Percentiles rank a stretch among this genome's conserved stretches.
Evolutionary conservation across 2,329 filamentous ascomycete genomes (phyloP).

Genomic region (Berkeleyomyces basicola): DNA sequence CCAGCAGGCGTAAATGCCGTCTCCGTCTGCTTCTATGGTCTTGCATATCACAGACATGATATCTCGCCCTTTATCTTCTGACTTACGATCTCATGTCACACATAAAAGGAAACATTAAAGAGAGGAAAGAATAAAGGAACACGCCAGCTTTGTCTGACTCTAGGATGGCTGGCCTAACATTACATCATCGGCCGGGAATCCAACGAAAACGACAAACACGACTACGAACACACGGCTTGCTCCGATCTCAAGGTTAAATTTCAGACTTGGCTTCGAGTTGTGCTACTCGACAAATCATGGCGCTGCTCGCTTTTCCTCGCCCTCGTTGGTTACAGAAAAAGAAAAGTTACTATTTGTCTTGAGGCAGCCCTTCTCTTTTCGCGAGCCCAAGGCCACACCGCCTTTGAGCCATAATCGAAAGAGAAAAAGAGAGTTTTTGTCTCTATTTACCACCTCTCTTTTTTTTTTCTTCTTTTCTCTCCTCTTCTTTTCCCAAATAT

Average conservation of each 20-base stretch:
- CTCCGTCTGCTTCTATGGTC: neutral
- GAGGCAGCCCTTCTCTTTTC: too few species aligned
- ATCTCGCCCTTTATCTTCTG: neutral
- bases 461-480: neutral
- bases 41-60: neutral
- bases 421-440: neutral
- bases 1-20: slow-evolving; percentile 6
- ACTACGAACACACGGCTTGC: too few species aligned
- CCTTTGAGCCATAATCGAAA: neutral
- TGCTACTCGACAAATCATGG: too few species aligned
- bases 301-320: too few species aligned
- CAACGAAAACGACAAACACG: too few species aligned
- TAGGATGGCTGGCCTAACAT: neutral
- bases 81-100: slow-evolving; percentile 4
- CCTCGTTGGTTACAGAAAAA: too few species aligned
- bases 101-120: neutral
- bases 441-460: neutral
- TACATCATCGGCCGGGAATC: too few species aligned
- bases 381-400: too few species aligned
- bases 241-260: too few species aligned
- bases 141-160: neutral
- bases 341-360: too few species aligned
- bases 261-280: too few species aligned
- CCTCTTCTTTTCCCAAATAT: neutral
- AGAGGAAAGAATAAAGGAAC: neutral